Evolutionary conservation across 176 grass and related monocot genomes (phyloP).

Genomic region (Puya raimondii): DNA sequence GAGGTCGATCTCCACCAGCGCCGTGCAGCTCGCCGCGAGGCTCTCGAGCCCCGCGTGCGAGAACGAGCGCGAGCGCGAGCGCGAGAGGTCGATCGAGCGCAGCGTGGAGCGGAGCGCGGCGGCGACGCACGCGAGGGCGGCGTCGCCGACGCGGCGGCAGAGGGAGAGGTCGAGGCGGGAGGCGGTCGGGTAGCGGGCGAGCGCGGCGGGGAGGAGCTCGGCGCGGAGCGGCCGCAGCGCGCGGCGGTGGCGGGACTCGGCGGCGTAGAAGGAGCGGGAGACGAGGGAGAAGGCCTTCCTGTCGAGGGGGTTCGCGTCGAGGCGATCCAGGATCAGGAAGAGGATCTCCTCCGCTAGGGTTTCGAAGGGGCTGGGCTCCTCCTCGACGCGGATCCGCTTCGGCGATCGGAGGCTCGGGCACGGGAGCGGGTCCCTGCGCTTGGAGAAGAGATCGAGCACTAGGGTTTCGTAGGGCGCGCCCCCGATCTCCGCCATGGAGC

Average conservation of each 20-base stretch:
- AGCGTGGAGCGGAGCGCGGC: constrained; percentile 2
- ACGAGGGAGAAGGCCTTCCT: constrained; percentile 69
- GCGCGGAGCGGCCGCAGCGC: constrained; percentile 50
- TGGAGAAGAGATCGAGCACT: constrained; percentile 14
- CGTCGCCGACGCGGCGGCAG: constrained; percentile 48
- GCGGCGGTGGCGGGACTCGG: constrained; percentile 67
- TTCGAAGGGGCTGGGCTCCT: constrained; percentile 12
- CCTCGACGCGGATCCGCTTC: neutral
- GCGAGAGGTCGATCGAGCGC: constrained; percentile 54
- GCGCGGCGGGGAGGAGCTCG: constrained; percentile 34
- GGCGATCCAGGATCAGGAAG: constrained; percentile 57
- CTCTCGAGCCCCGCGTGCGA: constrained; percentile 36
- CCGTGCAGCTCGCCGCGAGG: constrained; percentile 28
- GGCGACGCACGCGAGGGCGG: constrained; percentile 19
- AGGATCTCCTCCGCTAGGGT: constrained; percentile 63
- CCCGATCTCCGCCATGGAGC: constrained; percentile 4
- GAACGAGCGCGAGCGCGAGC: constrained; percentile 45
- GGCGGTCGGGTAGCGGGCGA: constrained; percentile 38
- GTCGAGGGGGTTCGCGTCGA: constrained; percentile 33
- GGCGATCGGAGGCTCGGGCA: neutral
- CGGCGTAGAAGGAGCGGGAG: constrained; percentile 56
- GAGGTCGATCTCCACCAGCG: constrained; percentile 53
- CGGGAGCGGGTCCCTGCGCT: neutral
- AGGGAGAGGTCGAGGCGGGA: constrained; percentile 53
- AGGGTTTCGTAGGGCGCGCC: neutral